Percentiles rank a stretch among this genome's conserved stretches.
Evolutionary conservation across 768 basidiomycete species (phyloP).

Genomic region (Boletus subcaerulescens): DNA sequence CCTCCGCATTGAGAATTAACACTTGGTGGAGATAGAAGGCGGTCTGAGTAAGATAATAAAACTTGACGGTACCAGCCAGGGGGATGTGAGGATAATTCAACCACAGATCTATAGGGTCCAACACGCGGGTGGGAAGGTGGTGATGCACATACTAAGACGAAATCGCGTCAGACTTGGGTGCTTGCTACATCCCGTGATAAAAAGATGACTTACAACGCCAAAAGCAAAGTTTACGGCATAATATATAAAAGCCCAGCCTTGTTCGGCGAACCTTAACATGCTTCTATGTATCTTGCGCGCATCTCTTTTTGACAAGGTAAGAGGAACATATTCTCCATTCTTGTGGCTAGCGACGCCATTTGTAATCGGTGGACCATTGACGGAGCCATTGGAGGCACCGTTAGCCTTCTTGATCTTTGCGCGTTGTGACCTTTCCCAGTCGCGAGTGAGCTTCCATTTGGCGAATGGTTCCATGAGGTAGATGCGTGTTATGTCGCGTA

Average conservation of each 20-base stretch:
- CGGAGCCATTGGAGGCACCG: constrained; percentile 26
- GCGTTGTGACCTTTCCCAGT: constrained; percentile 36
- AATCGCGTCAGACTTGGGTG: constrained; percentile 4
- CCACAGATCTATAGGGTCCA: constrained; percentile 72
- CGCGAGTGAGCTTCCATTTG: constrained; percentile 63
- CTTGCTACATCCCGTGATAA: constrained; percentile 6
- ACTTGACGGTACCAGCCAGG: constrained; percentile 77
- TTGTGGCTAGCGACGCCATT: constrained; percentile 33
- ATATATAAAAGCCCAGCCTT: constrained; percentile 88
- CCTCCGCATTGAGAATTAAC: constrained; percentile 90
- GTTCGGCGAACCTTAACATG: constrained; percentile 89
- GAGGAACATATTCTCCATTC: constrained; percentile 20
- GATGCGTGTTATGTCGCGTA: constrained; percentile 77
- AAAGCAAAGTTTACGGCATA: constrained; percentile 71
- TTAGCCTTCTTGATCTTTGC: constrained; percentile 14
- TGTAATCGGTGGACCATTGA: constrained; percentile 17
- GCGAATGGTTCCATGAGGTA: constrained; percentile 80
- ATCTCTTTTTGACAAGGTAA: constrained; percentile 42
- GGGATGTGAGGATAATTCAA: constrained; percentile 77
- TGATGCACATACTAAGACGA: constrained; percentile 70
- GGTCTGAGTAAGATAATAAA: constrained; percentile 83
- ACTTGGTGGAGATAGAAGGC: constrained; percentile 93
- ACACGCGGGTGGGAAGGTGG: constrained; percentile 61
- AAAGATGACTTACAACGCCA: constrained; percentile 69
- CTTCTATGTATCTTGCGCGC: constrained; percentile 62